Conservation (phyloP, 2,329 filamentous ascomycete genomes). For the Cladosporium oxysporum region DNA sequence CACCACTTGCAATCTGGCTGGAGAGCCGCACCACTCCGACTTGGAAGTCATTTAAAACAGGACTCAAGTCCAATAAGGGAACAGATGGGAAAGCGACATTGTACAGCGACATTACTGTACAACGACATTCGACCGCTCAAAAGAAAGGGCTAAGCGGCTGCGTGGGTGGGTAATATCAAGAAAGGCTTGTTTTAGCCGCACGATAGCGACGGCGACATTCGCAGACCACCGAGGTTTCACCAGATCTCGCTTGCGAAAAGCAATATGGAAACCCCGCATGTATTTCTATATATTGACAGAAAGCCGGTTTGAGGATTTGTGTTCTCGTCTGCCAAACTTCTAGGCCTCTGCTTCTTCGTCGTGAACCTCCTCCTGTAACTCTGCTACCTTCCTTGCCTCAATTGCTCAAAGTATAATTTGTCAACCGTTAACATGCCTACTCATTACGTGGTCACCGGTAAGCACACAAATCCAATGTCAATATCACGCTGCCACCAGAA, state of each 20-base stretch:
- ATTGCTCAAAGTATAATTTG: not conserved
- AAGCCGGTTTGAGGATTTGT: not conserved
- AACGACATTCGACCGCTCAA: not conserved
- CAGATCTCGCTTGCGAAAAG: not conserved
- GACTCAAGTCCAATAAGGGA: not conserved
- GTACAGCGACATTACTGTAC: not conserved
- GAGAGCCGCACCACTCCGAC: conserved; percentile 1
- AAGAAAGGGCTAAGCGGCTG: not conserved
- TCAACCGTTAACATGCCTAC: not conserved
- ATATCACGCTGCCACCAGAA: conserved; percentile 25
- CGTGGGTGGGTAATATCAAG: conserved; percentile 12
- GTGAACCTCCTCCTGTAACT: not conserved
- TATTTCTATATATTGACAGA: conserved; percentile 6
- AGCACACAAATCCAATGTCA: not conserved
- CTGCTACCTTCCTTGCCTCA: not conserved
- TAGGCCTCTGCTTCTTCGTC: not conserved
- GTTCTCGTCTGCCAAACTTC: not conserved
- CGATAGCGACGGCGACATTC: conserved; percentile 1
- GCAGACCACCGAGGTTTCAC: conserved; percentile 8
- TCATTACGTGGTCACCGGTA: conserved; percentile 17
- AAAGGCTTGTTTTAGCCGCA: conserved; percentile 12
- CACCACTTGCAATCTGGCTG: conserved; percentile 2
- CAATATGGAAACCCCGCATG: conserved; percentile 12
- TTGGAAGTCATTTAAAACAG: not conserved
- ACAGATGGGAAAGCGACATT: not conserved